Base-by-base conservation (phyloP, 257 asterid species). In the Oldenlandia corymbosa region DNA sequence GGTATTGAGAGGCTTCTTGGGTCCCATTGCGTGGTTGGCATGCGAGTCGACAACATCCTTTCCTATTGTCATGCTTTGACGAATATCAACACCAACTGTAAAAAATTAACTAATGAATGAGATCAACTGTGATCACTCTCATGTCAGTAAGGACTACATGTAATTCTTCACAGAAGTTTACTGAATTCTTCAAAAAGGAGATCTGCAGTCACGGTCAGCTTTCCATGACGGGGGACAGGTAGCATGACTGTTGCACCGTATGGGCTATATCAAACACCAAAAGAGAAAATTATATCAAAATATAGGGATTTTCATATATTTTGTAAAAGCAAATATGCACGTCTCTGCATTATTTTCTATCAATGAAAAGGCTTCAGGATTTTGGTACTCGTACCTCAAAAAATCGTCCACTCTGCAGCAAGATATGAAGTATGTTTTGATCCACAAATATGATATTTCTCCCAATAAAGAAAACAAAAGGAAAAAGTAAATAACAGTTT, bases 11-110 rank as follows among this genome's bases (percentile, higher is more conserved):
- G 63, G 74, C 65, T 74, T 72, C 69, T 73, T 83, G 37, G 71
- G 79, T 62, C 66, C 71, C 69, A 62, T 68, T 62, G 62, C 86
- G 39, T 58, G 76, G 72, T 41, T 57, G 68, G 58, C 60, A 45
- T 65, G 70, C 23, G 58, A 62, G 65, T 75, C 79, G n/a, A n/a
- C n/a, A 13, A 63, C 18, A 71, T 81, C 85, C 68, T 85, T 87
- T 62, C 84, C 73, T 70, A 89, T 62, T 30, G 74, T 76, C 67
- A 84, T 79, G 82, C 79, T 92, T 65, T 80, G 87, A 78, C 76
- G 93, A 75, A 92, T 77, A 80, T 92, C 99, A 58, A 92, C 86
- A 68, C 99, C 97, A 72, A 89, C 97, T 92, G 91, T 80, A 79
- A 48, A 65, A 67, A 77, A 37, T 62, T 58, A 65, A 48, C 46